Conservation (phyloP, 768 basidiomycete genomes). For the Mycena alexandri region DNA sequence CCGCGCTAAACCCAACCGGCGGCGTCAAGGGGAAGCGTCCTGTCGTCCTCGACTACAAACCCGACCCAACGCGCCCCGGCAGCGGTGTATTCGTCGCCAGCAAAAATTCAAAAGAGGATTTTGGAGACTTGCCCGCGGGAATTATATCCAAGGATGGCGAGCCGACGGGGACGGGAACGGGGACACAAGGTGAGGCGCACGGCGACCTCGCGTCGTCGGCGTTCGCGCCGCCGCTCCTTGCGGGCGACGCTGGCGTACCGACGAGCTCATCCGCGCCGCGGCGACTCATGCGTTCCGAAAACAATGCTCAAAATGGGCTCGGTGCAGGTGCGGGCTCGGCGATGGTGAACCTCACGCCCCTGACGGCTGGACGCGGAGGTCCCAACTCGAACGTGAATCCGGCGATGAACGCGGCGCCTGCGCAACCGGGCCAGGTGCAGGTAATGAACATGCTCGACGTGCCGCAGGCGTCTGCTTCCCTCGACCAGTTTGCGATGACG, state of each 20-base stretch:
- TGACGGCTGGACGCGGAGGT: constrained; percentile 51
- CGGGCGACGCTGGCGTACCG: constrained; percentile 3
- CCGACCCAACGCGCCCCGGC: constrained; percentile 86
- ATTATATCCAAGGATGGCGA: constrained; percentile 62
- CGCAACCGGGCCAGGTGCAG: constrained; percentile 68
- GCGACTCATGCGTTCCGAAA: constrained; percentile 43
- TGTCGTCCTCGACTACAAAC: constrained; percentile 75
- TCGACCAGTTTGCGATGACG: constrained; percentile 75
- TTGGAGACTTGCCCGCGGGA: constrained; percentile 68
- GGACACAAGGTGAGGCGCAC: constrained; percentile 62
- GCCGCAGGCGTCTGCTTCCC: constrained; percentile 63
- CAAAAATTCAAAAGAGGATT: constrained; percentile 59
- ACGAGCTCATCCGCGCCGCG: constrained; percentile 17
- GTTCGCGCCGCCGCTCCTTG: constrained; percentile 33
- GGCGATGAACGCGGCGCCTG: constrained; percentile 66
- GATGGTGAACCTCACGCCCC: constrained; percentile 71
- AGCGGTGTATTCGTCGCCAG: constrained; percentile 86
- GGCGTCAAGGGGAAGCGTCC: constrained; percentile 72
- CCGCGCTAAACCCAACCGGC: constrained; percentile 83
- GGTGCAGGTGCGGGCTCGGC: constrained; percentile 41
- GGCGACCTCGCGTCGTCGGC: constrained; percentile 25
- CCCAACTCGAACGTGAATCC: constrained; percentile 78
- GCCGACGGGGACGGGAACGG: constrained; percentile 31
- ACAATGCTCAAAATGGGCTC: constrained; percentile 36
- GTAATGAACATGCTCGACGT: constrained; percentile 83